Percentiles rank a stretch among this genome's conserved stretches.
These are phyloP conservation scores for Bipolaris sorokiniana DNA, from an alignment of 2,329 filamentous ascomycete genomes.

Conservation along the genomic window DNA sequence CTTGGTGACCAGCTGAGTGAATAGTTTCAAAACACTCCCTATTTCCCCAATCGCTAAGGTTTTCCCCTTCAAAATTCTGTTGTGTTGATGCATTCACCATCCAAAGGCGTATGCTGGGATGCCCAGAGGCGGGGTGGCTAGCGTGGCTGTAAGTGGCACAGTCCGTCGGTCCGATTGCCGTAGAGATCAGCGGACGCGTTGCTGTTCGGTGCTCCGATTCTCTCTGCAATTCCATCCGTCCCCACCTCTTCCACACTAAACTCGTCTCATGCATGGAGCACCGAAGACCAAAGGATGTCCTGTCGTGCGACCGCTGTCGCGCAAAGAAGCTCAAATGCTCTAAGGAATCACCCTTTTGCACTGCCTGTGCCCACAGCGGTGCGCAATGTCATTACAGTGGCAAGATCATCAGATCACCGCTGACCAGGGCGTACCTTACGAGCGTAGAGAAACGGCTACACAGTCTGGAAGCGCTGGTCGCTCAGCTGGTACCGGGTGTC, in stretches of 20 bases:
- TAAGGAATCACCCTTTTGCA: conserved; percentile 31
- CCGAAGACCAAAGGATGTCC: conserved; percentile 24
- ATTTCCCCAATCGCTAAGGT: neutral
- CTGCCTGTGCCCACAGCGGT: conserved; percentile 26
- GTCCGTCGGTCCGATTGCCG: conserved; percentile 9
- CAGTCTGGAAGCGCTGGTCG: conserved; percentile 25
- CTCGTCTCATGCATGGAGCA: conserved; percentile 31
- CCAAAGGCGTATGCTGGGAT: neutral
- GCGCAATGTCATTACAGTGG: conserved; percentile 34
- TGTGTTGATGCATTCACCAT: neutral
- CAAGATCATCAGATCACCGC: conserved; percentile 30
- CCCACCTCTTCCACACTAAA: conserved; percentile 16
- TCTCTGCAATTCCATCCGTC: conserved; percentile 13
- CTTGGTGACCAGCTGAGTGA: no score
- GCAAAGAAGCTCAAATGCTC: conserved; percentile 39
- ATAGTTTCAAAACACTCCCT: no score
- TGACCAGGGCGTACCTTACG: conserved; percentile 35
- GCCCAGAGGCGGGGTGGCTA: neutral
- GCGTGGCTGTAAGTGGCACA: neutral
- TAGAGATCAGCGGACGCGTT: conserved; percentile 8
- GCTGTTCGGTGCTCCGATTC: conserved; percentile 2
- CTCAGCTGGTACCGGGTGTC: conserved; percentile 30
- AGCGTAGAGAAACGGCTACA: conserved; percentile 31
- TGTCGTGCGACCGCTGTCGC: conserved; percentile 34
- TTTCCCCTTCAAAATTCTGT: neutral